Base-by-base conservation (phyloP, 768 basidiomycete genomes). In the Trametes sanguinea region DNA sequence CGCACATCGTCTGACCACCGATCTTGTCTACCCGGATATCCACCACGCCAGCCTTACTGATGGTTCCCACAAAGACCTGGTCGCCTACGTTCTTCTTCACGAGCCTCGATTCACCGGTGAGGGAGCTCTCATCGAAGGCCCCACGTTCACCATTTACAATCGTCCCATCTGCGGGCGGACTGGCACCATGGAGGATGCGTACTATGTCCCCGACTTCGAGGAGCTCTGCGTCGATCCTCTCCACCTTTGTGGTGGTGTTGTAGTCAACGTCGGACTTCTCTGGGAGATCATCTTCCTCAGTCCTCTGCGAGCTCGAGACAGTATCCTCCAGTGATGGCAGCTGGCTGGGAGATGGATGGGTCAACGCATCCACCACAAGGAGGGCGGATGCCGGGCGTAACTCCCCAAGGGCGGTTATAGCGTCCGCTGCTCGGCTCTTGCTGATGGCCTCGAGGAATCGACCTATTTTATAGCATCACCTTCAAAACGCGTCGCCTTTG, bases 141-240 rank as follows among this genome's bases (percentile, higher is more conserved):
- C 79, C 76, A 32, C 76, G 73, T 0, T 73, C 63, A 3, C 79
- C 78, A 2, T 79, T 72, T 4, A 88, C 74, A 44, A 95, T 76
- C 1, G 77, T 82, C 2, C 89, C 90, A 72, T 95, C 93, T 1
- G 85, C 85, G 13, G 93, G 88, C 4, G 92, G 93, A 1, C 85
- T 86, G 1, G 86, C 79, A 1, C 93, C 93, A 17, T 83, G 80
- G 50, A 80, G 84, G 17, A 94, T 81, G 22, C 90, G 85, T 44
- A 95, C 81, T n/a, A 86, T 74, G 71, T 95, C 93, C 0, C 88
- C 89, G 17, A 88, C 76, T 67, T 95, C 92, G 16, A 95, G 81
- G 33, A 89, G 78, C 61, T 87, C 84, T 0, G 81, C 80, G 1
- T 82, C 65, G 11, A 86, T 72, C 39, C 74, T 79, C 61, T 80